Evolutionary conservation across 2,329 filamentous ascomycete species (phyloP).

Genomic region (Huntiella abstrusa): DNA sequence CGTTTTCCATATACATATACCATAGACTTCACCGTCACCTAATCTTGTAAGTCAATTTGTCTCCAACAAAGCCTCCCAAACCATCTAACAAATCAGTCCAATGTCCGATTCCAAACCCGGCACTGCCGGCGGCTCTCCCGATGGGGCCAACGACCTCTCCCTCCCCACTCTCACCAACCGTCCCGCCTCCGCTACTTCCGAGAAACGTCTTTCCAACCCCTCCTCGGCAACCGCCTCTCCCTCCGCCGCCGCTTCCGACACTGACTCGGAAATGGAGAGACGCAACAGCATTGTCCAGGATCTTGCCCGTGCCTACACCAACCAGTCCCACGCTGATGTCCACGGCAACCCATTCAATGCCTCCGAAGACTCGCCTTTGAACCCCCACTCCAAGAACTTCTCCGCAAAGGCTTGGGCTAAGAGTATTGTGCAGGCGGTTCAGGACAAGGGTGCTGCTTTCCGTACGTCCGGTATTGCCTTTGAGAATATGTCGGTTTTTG

Average conservation of each 20-base stretch:
- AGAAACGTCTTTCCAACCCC: slow-evolving; percentile 10
- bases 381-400: slow-evolving; percentile 35
- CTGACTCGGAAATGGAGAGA: slow-evolving; percentile 28
- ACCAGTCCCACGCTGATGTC: slow-evolving; percentile 22
- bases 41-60: no score
- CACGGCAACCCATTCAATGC: slow-evolving; percentile 32
- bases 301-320: slow-evolving; percentile 37
- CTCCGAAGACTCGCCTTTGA: slow-evolving; percentile 29
- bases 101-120: neutral
- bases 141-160: neutral
- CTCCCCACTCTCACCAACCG: slow-evolving; percentile 1
- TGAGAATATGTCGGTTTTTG: slow-evolving; percentile 48
- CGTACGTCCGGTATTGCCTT: slow-evolving; percentile 47
- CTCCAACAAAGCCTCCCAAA: no score
- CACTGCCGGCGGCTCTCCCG: neutral
- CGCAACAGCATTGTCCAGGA: slow-evolving; percentile 34
- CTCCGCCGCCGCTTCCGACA: slow-evolving; percentile 20
- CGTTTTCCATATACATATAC: no score
- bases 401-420: slow-evolving; percentile 40
- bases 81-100: neutral
- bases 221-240: slow-evolving; percentile 12
- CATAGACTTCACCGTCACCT: no score
- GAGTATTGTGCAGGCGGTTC: slow-evolving; percentile 33
- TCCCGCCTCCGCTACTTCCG: slow-evolving; percentile 3
- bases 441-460: slow-evolving; percentile 33